Percentiles rank a stretch among this genome's conserved stretches.
Conservation (phyloP, 1,284 basidiomycete species). For the Malassezia japonica region DNA sequence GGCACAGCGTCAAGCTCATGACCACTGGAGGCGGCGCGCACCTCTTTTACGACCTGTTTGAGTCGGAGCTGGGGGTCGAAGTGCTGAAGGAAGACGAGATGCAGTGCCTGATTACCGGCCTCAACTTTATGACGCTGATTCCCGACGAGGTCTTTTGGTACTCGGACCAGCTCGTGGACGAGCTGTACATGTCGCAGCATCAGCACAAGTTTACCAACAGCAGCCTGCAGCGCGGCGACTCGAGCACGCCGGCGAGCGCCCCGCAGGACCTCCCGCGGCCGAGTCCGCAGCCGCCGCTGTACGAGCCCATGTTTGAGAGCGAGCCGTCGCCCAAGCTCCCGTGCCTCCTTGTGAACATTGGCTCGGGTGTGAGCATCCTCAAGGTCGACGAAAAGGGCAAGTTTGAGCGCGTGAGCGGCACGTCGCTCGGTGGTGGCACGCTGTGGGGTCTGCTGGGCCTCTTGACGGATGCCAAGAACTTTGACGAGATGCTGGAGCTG, state of each 20-base stretch:
- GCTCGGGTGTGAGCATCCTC: constrained; percentile 93
- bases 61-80: constrained; percentile 67
- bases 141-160: constrained; percentile 98
- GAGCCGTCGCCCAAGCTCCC: constrained; percentile 71
- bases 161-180: constrained; percentile 79
- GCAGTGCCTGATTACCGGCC: constrained; percentile 92
- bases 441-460: constrained; percentile 91
- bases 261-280: constrained; percentile 66
- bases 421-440: constrained; percentile 96
- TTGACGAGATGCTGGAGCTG: constrained; percentile 94
- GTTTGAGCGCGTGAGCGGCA: constrained; percentile 93
- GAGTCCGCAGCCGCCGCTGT: constrained; percentile 80
- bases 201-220: not conserved
- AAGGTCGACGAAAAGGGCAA: constrained; percentile 89
- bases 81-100: constrained; percentile 89
- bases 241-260: constrained; percentile 2
- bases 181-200: constrained; percentile 23
- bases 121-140: constrained; percentile 92
- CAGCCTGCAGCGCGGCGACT: constrained; percentile 7
- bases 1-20: constrained; percentile 85
- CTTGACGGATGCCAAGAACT: constrained; percentile 85
- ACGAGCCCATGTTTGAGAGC: constrained; percentile 70
- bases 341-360: constrained; percentile 94
- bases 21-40: constrained; percentile 96
- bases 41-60: constrained; percentile 78